Conservation (phyloP, 164 flowering plant species). For the Magnolia sinica region DNA sequence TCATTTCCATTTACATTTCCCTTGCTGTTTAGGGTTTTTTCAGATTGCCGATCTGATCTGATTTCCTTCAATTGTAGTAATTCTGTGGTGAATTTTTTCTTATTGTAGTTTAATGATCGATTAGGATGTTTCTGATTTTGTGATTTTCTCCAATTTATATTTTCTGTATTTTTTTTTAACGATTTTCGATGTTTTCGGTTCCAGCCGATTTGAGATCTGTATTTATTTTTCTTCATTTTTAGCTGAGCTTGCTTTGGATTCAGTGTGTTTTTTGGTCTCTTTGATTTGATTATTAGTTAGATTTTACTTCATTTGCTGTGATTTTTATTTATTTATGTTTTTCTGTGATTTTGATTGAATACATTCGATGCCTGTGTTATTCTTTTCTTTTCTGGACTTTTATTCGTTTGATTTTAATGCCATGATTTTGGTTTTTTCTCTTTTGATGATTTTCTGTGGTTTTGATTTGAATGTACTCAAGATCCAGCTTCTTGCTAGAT, state of each 20-base stretch:
- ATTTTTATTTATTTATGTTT: too few relatives aligned
- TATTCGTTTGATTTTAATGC: neutral
- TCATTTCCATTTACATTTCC: too few relatives aligned
- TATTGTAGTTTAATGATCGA: too few relatives aligned
- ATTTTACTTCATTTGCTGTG: neutral
- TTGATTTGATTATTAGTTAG: neutral
- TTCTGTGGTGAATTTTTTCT: neutral
- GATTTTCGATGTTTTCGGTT: too few relatives aligned
- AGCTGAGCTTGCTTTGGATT: too few relatives aligned
- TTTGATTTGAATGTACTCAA: neutral
- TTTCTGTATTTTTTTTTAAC: too few relatives aligned
- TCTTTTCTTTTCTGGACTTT: neutral
- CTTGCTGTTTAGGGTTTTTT: neutral
- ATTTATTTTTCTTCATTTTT: too few relatives aligned
- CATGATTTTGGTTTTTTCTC: neutral
- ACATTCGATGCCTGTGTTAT: neutral
- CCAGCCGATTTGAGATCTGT: too few relatives aligned
- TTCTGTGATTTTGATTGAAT: neutral
- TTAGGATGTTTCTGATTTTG: too few relatives aligned
- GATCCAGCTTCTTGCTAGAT: neutral
- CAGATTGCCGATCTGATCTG: neutral
- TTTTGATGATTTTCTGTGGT: neutral
- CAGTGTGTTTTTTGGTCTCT: too few relatives aligned
- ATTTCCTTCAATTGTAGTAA: neutral
- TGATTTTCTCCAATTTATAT: too few relatives aligned